Base-by-base conservation (phyloP, 2,329 filamentous ascomycete species). In the Colletotrichum scovillei region DNA sequence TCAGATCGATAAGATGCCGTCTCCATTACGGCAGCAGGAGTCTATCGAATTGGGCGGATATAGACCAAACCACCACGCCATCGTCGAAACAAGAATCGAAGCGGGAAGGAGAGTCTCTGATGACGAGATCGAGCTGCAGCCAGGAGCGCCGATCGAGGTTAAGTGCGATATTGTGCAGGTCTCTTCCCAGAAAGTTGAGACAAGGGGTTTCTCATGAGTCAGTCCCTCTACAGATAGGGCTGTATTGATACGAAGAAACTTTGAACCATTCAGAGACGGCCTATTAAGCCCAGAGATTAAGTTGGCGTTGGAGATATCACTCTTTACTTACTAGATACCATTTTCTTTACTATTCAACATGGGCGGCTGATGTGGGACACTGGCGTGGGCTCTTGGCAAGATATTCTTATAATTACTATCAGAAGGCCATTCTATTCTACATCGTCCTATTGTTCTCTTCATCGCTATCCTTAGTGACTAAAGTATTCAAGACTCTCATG, bases 121-220 rank as follows among this genome's bases (percentile, higher is more conserved):
- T 30, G 46, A 66, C 3, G 38, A 56, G 19, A 19, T 11, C 14
- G 52, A 14, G 32, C n/a, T 26, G 9, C 46, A 70, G 11, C 12
- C 46, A 14, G 19, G 53, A 1, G 67, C 53, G 2, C 67, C 71
- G 12, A 73, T 73, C 16, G 56, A 62, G n/a, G 32, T 73, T 55
- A 60, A 59, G 16, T 56, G 32, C 24, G 71, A 71, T 22, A 67
- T 72, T 42, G 67, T 73, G 24, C 71, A 72, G 49, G 5, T 62
- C 35, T 19, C 60, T 8, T 66, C 71, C 14, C 56, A 52, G 9
- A 60, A n/a, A 9, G 56, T 49, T 12, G 67, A 72, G 12, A 26
- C 49, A 9, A 57, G 38, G 30, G 26, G 42, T 5, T 62, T 71
- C 38, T 35, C 55, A 19, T 72, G n/a, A 71, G 19, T 19, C 42